Base-by-base conservation (phyloP, 805 yeast species). In the Lipomyces orientalis region DNA sequence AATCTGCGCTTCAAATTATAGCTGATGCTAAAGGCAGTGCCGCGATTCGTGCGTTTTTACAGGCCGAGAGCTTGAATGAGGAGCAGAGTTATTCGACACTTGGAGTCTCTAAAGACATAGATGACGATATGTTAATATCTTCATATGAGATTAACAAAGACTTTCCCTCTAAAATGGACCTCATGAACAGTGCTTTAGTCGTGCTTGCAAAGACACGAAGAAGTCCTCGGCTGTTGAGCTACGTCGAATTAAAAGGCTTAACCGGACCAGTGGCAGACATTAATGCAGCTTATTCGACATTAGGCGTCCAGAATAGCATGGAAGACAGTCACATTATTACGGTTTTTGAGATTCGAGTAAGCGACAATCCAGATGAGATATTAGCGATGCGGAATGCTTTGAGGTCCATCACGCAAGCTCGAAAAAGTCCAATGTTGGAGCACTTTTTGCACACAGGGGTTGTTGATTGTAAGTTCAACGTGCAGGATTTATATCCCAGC, bases 111-210 rank as follows among this genome's bases (percentile, higher is more conserved):
- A 81, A 82, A 0, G 77, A 81, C 0, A 86, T 87, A 14, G 89
- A 85, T 66, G 91, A 88, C 74, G 95, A 90, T 69, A 86, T 90
- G 56, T 85, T 91, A 2, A 82, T 87, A 35, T 89, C 96, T 0
- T 93, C 96, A 0, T 90, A 86, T 74, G 88, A 89, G 65, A 81
- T 89, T 55, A 87, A 87, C 67, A 85, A 85, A 54, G 96, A 90
- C 65, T 12, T 34, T n/a, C 69, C 69, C 22, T 65, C 52, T 10
- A 67, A 65, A 43, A 58, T 54, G 12, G 74, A 66, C 10, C 19
- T 66, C 9, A 60, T 65, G 5, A 68, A 65, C 56, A 63, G 60
- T 25, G 79, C 81, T 2, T 65, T 79, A 29, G 58, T 72, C 19
- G 70, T 74, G 1, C 72, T 80, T 43, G 81, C 80, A 4, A 68